Evolutionary conservation across 805 yeast genomes (phyloP).

Genomic region (Yamadazyma philogaea): DNA sequence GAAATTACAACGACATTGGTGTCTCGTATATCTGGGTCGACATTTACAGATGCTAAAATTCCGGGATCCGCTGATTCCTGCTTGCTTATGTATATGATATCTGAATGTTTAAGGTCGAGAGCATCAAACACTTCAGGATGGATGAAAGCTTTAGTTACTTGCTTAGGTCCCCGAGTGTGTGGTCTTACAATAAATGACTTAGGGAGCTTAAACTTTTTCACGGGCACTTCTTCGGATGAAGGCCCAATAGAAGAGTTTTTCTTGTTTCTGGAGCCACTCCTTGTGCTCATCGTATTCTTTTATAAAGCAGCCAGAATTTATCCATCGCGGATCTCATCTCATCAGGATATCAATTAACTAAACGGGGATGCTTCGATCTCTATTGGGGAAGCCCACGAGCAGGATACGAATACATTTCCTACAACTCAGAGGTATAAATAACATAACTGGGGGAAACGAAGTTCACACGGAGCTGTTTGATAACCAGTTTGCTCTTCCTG

Average conservation of each 20-base stretch:
- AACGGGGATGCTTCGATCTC: neutral
- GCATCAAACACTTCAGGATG: slow-evolving; percentile 46
- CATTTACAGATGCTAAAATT: slow-evolving; percentile 40
- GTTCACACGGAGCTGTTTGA: neutral
- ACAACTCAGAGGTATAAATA: neutral
- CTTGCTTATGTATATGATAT: slow-evolving; percentile 44
- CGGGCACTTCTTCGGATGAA: slow-evolving; percentile 12
- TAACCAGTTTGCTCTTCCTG: neutral
- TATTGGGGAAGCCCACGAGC: neutral
- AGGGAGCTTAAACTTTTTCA: slow-evolving; percentile 39
- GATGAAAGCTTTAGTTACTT: slow-evolving; percentile 36
- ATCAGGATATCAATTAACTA: neutral
- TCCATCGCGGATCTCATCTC: slow-evolving; percentile 13
- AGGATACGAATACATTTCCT: neutral
- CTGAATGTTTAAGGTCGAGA: slow-evolving; percentile 44
- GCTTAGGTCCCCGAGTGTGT: slow-evolving; percentile 18
- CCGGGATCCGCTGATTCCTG: slow-evolving; percentile 44
- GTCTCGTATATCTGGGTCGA: slow-evolving; percentile 30
- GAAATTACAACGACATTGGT: slow-evolving; percentile 29
- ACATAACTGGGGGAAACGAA: neutral
- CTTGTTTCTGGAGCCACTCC: slow-evolving; percentile 5
- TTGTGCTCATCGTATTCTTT: slow-evolving; percentile 12
- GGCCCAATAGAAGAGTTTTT: neutral
- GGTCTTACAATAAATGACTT: slow-evolving; percentile 42
- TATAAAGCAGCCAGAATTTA: no score